These are phyloP conservation scores for Backusella westeae DNA, from an alignment of 192 early-diverging fungal genomes.

Conservation along the genomic window DNA sequence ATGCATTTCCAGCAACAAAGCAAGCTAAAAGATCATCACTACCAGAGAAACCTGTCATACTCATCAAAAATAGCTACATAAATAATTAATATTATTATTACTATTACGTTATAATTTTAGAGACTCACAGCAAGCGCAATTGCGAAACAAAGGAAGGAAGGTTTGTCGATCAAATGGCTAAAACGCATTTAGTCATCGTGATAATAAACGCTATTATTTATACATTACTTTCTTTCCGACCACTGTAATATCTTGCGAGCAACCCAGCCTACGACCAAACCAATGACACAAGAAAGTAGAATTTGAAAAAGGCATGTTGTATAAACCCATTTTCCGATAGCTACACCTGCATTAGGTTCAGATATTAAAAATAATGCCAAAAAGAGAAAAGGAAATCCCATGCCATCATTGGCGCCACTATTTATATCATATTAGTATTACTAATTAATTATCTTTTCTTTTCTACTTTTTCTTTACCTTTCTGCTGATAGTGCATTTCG, in stretches of 20 bases:
- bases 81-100: neutral
- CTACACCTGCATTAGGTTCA: slow-evolving; percentile 48
- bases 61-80: slow-evolving; percentile 54
- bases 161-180: slow-evolving; percentile 82
- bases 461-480: slow-evolving; percentile 34
- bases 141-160: slow-evolving; percentile 78
- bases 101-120: neutral
- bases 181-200: neutral
- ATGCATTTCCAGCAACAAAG: slow-evolving; percentile 75
- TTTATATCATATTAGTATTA: neutral
- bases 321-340: slow-evolving; percentile 77
- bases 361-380: slow-evolving; percentile 70
- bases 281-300: slow-evolving; percentile 65
- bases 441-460: neutral
- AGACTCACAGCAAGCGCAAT: slow-evolving; percentile 70
- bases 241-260: slow-evolving; percentile 65
- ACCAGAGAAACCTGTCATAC: slow-evolving; percentile 66
- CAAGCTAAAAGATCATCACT: slow-evolving; percentile 74
- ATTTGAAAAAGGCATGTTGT: slow-evolving; percentile 79
- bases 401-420: slow-evolving; percentile 85
- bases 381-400: slow-evolving; percentile 80
- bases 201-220: neutral
- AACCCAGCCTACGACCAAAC: slow-evolving; percentile 64
- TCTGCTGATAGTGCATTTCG: slow-evolving; percentile 76
- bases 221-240: slow-evolving; percentile 51